Base-by-base conservation (phyloP, 83 land plant genomes). In the Picea abies region DNA sequence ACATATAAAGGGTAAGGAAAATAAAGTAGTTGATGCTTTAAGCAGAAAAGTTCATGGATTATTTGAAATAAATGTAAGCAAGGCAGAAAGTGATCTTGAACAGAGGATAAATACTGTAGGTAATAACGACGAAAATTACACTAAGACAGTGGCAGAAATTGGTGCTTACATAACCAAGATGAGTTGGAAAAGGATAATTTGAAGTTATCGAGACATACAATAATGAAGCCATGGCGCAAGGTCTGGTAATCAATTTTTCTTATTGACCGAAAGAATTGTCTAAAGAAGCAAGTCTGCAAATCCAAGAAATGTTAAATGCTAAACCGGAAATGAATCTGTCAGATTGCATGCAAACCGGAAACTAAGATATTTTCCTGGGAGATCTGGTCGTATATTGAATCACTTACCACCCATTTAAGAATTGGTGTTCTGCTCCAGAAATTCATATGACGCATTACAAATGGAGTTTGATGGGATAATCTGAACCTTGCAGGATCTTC, bases 401-500 rank as follows among this genome's bases (percentile, higher is more conserved):
- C 10, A 81, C 88, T 85, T 82, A 90, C 91, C 78, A 85, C 83
- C 89, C 89, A 90, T 1, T 87, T 52, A 26, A 83, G 76, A 71
- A 87, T 6, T 0, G 82, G 60, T 20, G 85, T 82, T 22, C 25
- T 15, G 73, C 85, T 87, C 92, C 92, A 90, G 22, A 85, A 85
- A 32, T 66, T 81, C 84, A 90, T 79, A 65, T 90, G 92, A 60
- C 89, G 81, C 11, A 88, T 64, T 32, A 87, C 89, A 80, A 90
- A 90, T 0, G 89, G 71, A 14, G 92, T 90, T 9, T 90, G 83
- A 47, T 89, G 85, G 19, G 92, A 83, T 65, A 87, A 87, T 58
- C 89, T 83, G 56, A 87, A 87, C 84, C 87, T 90, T 78, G 80
- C 84, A 20, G 92, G 89, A 84, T 90, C 92, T 90, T 82, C 61